These are phyloP conservation scores for Glonium stellatum DNA, from an alignment of 495 filamentous ascomycete genomes.

Conservation along the genomic window DNA sequence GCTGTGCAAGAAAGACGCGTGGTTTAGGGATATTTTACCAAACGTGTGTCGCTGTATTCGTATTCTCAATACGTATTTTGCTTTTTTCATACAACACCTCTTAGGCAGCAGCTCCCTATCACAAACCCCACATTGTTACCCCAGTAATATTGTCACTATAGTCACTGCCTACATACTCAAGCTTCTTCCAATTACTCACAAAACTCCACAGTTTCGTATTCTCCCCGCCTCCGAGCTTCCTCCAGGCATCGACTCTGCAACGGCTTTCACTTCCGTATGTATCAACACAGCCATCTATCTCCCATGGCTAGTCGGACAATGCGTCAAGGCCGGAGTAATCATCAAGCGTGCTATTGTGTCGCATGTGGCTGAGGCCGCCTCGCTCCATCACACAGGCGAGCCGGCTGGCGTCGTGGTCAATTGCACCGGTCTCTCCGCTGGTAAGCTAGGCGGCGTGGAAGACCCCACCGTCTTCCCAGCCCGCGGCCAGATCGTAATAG, in stretches of 20 bases:
- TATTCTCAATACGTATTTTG: slow-evolving; percentile 21
- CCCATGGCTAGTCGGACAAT: slow-evolving; percentile 73
- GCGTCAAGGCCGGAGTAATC: slow-evolving; percentile 58
- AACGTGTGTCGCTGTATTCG: slow-evolving; percentile 44
- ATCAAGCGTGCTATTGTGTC: slow-evolving; percentile 54
- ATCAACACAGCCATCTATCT: slow-evolving; percentile 88
- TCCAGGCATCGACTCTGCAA: slow-evolving; percentile 57
- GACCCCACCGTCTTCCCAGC: slow-evolving; percentile 68
- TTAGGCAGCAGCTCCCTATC: not conserved
- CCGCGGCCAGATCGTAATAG: slow-evolving; percentile 82
- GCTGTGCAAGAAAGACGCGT: slow-evolving; percentile 62
- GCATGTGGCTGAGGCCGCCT: slow-evolving; percentile 67
- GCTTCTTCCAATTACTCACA: not conserved
- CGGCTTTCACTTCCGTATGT: slow-evolving; percentile 73
- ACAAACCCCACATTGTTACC: not conserved
- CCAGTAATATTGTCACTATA: not conserved
- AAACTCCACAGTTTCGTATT: slow-evolving; percentile 29
- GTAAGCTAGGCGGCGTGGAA: slow-evolving; percentile 71
- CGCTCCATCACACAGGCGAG: slow-evolving; percentile 54
- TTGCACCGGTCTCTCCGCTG: slow-evolving; percentile 73
- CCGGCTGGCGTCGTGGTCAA: slow-evolving; percentile 73
- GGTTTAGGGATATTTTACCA: slow-evolving; percentile 73
- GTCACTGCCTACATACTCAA: not conserved
- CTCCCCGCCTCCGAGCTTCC: slow-evolving; percentile 52
- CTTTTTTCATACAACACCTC: not conserved